phyloP scores from a whole-genome alignment of 1,139 yeast genomes.

The Saccharomyces hybrid region DNA sequence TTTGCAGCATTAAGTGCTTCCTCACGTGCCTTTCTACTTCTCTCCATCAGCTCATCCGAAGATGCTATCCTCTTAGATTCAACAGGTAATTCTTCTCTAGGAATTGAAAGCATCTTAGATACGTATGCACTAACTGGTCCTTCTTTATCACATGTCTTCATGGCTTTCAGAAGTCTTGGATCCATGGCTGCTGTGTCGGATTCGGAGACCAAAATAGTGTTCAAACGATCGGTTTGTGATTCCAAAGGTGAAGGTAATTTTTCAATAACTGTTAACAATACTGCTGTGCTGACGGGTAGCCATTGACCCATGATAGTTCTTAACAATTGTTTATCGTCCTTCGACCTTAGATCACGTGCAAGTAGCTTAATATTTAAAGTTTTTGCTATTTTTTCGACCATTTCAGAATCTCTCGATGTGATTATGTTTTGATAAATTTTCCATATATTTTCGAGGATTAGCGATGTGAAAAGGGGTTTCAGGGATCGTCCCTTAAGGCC shows the following conservation, averaged over 20 bases:
- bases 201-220: conserved; percentile 52
- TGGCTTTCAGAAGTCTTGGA: conserved; percentile 42
- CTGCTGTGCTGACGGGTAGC: conserved; percentile 86
- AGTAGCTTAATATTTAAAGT: conserved; percentile 60
- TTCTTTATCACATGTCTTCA: conserved; percentile 54
- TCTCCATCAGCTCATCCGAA: conserved; percentile 56
- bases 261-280: conserved; percentile 76
- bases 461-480: conserved; percentile 79
- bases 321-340: conserved; percentile 59
- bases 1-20: conserved; percentile 44
- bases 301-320: conserved; percentile 81
- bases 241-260: conserved; percentile 72
- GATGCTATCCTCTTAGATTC: conserved; percentile 18
- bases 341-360: conserved; percentile 74
- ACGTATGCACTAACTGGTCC: conserved; percentile 75
- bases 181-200: conserved; percentile 49
- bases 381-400: conserved; percentile 63
- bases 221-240: conserved; percentile 68
- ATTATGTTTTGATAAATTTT: conserved; percentile 71
- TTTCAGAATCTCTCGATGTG: conserved; percentile 58
- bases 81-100: conserved; percentile 66
- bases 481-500: conserved; percentile 42
- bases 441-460: conserved; percentile 89
- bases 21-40: conserved; percentile 62
- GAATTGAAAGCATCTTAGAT: conserved; percentile 81